These are phyloP conservation scores for Protomyces lactucae-debilis DNA, from an alignment of 1,139 yeast genomes.

Conservation along the genomic window DNA sequence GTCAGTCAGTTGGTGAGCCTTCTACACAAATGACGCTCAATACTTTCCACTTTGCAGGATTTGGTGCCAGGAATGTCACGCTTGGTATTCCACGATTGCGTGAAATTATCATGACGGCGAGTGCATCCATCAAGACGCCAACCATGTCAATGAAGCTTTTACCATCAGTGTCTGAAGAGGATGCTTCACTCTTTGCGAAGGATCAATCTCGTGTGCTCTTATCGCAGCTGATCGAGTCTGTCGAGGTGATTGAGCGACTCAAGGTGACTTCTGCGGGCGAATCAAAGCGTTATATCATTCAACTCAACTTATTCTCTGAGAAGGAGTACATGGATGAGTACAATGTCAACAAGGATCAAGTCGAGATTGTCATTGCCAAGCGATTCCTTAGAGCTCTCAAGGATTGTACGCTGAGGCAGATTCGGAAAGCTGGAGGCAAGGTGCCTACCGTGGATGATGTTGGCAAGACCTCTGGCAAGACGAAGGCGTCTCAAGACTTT, in stretches of 20 bases:
- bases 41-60: constrained; percentile 99
- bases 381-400: constrained; percentile 70
- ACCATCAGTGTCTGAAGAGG: constrained; percentile 70
- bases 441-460: constrained; percentile 41
- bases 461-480: constrained; percentile 64
- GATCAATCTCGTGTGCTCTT: constrained; percentile 78
- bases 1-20: constrained; percentile 98
- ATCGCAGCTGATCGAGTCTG: constrained; percentile 83
- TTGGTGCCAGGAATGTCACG: constrained; percentile 99
- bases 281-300: constrained; percentile 59
- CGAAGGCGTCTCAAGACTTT: constrained; percentile 33
- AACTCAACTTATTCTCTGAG: constrained; percentile 67
- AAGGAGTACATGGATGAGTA: constrained; percentile 81
- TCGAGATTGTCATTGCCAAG: constrained; percentile 62
- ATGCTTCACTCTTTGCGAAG: constrained; percentile 91
- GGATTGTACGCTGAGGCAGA: constrained; percentile 65
- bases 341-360: constrained; percentile 74
- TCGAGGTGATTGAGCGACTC: constrained; percentile 66
- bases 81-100: constrained; percentile 99
- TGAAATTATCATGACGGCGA: constrained; percentile 99
- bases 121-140: constrained; percentile 91
- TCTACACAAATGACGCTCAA: constrained; percentile 99
- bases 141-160: constrained; percentile 92
- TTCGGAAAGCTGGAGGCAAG: constrained; percentile 43
- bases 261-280: constrained; percentile 63